Evolutionary conservation across 768 basidiomycete species (phyloP).

Genomic region (Kockovaella imperatae): DNA sequence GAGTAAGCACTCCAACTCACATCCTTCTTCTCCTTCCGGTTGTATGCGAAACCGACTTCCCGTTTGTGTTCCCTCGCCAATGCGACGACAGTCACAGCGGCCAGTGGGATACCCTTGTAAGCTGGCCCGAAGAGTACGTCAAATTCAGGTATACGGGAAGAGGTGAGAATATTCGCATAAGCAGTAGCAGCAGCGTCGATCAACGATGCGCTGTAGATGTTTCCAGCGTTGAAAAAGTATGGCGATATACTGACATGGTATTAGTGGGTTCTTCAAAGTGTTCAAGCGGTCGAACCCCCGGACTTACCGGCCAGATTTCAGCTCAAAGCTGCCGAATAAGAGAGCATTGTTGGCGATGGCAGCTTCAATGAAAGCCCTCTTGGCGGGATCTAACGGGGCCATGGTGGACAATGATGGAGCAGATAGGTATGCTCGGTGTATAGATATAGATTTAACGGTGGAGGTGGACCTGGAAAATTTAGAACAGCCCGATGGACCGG

Average conservation of each 20-base stretch:
- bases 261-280: background rate
- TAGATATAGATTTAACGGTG: no score
- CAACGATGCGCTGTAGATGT: conserved; percentile 74
- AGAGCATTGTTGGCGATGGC: conserved; percentile 44
- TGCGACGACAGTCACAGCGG: conserved; percentile 70
- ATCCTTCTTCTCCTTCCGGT: conserved; percentile 90
- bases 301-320: conserved; percentile 87
- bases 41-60: conserved; percentile 76
- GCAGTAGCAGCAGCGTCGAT: conserved; percentile 68
- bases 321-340: conserved; percentile 75
- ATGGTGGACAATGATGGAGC: conserved; percentile 10
- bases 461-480: no score
- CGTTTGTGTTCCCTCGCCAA: conserved; percentile 60
- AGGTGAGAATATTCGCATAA: conserved; percentile 71
- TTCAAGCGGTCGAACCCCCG: background rate
- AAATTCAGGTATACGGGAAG: conserved; percentile 52
- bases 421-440: no score
- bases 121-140: conserved; percentile 93
- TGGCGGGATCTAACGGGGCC: conserved; percentile 35
- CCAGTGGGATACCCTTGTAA: conserved; percentile 94
- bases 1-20: conserved; percentile 27
- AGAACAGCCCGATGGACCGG: no score
- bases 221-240: conserved; percentile 94
- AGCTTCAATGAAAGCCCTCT: conserved; percentile 44
- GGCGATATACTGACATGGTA: conserved; percentile 61